Base-by-base conservation (phyloP, 2,329 filamentous ascomycete species). In the Blumeria hordei region DNA sequence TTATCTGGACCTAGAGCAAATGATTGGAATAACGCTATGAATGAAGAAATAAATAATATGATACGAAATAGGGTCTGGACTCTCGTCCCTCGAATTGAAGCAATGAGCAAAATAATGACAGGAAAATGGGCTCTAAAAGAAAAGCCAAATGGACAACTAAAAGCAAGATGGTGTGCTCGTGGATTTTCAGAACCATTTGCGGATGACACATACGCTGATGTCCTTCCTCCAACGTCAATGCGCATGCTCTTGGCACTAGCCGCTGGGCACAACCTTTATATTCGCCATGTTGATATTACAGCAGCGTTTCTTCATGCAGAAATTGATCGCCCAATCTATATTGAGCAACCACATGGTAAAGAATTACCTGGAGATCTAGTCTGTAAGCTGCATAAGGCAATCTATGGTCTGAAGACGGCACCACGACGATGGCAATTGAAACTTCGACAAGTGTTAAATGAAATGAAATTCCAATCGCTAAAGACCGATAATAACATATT, bases 101-200 rank as follows among this genome's bases (percentile, higher is more conserved):
- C 45, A 28, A 49, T 28, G 5, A 3, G 45, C 8, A 49, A 49
- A 33, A 49, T 49, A 6, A 49, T 49, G 45, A 49, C 18, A 6
- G 45, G 45, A 10, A 28, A 28, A 49, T 49, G 45, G 18, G 8
- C 45, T 49, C n/a, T 49, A 32, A 49, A 49, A 32, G 12, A 49
- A 49, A 49, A 49, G 33, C 18, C 18, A 8, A n/a, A 51, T 5
- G 49, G 49, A 3, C 6, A 3, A 36, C 49, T 52, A 1, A 35
- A 36, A 52, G 49, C 49, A 52, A 52, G 49, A 36, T 52, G 49
- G 49, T 52, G 49, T 36, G 49, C 49, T 36, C 49, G 49, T 16
- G 49, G 49, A 52, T 52, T 52, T 16, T 5, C 49, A 2, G 49
- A 52, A 16, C 49, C 49, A 5, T 52, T 52, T 16, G 49, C 49